A percentile compares a stretch with the other conserved stretches of the same genome.
phyloP scores from a whole-genome alignment of 345 rosid genomes.

The Eucalyptus pauciflora region DNA sequence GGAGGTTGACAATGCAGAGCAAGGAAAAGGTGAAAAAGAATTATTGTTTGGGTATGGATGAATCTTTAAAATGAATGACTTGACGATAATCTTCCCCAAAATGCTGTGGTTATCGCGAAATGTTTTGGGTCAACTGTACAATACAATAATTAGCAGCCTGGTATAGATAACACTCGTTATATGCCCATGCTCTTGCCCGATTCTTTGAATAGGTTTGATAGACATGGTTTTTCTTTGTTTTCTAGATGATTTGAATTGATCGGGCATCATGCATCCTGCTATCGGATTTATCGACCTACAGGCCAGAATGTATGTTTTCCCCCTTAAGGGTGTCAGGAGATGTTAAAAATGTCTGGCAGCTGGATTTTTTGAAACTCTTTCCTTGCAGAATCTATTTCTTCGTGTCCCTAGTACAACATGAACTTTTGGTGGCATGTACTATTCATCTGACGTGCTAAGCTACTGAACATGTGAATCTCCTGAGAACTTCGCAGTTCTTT shows the following conservation, averaged over 20 bases:
- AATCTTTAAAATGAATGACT: neutral
- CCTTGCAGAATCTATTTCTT: neutral
- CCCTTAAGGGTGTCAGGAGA: neutral
- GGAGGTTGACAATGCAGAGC: neutral
- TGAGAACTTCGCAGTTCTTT: no score
- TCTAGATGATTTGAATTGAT: neutral
- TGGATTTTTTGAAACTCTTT: neutral
- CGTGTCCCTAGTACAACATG: neutral
- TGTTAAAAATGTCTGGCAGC: neutral
- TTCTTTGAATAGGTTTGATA: neutral
- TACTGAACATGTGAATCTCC: no score
- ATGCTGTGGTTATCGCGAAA: neutral
- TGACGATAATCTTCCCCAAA: neutral
- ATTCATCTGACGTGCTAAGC: no score
- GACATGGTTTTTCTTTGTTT: neutral
- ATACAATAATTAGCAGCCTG: neutral
- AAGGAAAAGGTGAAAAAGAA: neutral
- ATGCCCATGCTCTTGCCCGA: neutral
- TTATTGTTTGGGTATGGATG: neutral
- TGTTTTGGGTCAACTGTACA: neutral
- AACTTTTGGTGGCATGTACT: neutral
- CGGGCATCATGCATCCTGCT: neutral
- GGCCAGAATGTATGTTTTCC: neutral
- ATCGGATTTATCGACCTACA: neutral
- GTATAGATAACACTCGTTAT: neutral